Evolutionary conservation across 148 eudicot species (phyloP), one percentile per base, ranked within the genome.

Genomic region (Fagopyrum esculentum): DNA sequence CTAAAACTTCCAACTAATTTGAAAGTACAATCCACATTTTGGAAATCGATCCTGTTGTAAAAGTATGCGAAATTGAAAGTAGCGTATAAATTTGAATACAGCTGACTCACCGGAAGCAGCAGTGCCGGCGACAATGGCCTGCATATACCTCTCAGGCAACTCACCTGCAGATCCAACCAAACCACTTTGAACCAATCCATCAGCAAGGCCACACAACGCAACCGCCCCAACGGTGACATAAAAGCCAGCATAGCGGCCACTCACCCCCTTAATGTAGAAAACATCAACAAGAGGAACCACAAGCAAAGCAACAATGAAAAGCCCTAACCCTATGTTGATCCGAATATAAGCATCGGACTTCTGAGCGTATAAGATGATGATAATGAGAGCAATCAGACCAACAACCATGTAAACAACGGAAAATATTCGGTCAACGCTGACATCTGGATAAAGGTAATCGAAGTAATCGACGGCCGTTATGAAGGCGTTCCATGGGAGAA

Each of bases 401-500:
- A 85, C 77, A 2, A 86, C 6, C 93, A 88, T 87, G 79, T 92
- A 88, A 1, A 59, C 87, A 30, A 88, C 80, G 48, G 91, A 80
- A 83, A 92, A 92, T 45, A 88, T 77, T 0, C 95, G 91, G 30
- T 92, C 97, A 30, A 90, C 88, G 77, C 87, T 81, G 22, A 81
- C 83, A 7, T 72, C 83, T 1, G 97, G 97, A 85, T 91, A 91
- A 16, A 93, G 88, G 82, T 80, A 89, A 74, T 83, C 73, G 85
- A 93, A 93, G 86, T 93, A 93, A 74, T 93, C 98, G 61, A 89
- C 93, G 77, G 93, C 93, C 7, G 93, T 87, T 77, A 89, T 87
- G 89, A 87, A 89, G 11, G 89, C 87, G 77, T 89, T 89, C 93
- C 93, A 89, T 78, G 93, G 93, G 73, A 89, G 85, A 4, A 89